Conservation (phyloP, 495 filamentous ascomycete genomes). For the Aspergillus ellipticus region DNA sequence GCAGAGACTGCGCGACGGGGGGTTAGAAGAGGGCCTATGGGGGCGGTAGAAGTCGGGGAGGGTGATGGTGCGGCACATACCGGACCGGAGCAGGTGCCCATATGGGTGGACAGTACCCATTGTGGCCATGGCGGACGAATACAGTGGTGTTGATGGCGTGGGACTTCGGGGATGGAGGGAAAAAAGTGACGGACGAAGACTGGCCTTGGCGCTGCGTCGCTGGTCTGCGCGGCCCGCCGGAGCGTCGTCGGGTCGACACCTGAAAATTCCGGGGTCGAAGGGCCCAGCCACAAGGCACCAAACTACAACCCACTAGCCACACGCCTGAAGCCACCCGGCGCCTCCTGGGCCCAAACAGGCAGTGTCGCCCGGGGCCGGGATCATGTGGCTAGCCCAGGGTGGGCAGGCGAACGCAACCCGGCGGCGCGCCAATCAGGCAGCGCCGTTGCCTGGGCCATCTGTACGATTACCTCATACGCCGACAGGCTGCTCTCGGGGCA, state of each 20-base stretch:
- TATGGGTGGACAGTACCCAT: constrained; percentile 36
- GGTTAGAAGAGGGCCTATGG: neutral
- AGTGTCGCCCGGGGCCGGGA: neutral
- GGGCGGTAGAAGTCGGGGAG: neutral
- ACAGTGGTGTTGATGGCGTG: neutral
- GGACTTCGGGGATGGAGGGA: constrained; percentile 14
- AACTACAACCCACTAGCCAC: too few relatives aligned
- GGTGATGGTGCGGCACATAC: constrained; percentile 20
- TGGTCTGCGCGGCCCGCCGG: constrained; percentile 20
- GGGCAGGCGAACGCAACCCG: too few relatives aligned
- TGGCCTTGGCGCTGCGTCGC: constrained; percentile 18
- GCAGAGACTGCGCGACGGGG: constrained; percentile 4
- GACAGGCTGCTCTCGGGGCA: neutral
- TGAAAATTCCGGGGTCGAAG: neutral
- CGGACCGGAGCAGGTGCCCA: constrained; percentile 40
- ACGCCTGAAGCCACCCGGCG: too few relatives aligned
- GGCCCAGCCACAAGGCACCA: neutral
- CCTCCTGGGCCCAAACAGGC: neutral
- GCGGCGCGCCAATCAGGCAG: constrained; percentile 4
- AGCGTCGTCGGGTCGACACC: neutral
- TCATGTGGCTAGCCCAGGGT: neutral
- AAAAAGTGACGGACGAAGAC: constrained; percentile 28
- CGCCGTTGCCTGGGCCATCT: neutral
- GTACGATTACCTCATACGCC: constrained; percentile 16
- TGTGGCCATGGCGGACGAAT: constrained; percentile 31